Evolutionary conservation across 75 land plant genomes (phyloP), one percentile per base, ranked within the genome.

Genomic region (Chamaecyparis obtusa): DNA sequence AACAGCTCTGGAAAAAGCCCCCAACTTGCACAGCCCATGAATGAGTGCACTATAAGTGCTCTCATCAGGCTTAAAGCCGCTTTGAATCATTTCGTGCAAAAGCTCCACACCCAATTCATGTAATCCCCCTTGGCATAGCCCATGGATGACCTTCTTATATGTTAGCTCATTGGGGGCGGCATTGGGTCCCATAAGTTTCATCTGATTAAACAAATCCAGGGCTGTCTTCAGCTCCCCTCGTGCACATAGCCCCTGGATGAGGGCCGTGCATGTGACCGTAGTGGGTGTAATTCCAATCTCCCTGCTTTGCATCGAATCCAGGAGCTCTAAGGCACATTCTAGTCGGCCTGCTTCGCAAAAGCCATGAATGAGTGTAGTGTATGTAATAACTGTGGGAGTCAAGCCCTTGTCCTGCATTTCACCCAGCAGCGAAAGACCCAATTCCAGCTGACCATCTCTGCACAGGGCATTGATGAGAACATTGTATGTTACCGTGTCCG

Each of bases 131-230:
- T 90, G 83, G 32, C 90, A 92, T 37, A 88, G 43, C 39, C 84
- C 83, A 64, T 89, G 87, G 56, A 89, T 84, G 30, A 91, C 11
- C 27, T 83, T 82, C 21, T 88, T 89, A 79, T 83, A 89, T 24
- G 92, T 91, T 44, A 91, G 86, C 14, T 72, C 85, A 89, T 91
- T 90, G 39, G 92, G 91, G 33, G n/a, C 21, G 57, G 88, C 84
- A 33, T 87, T 55, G 8, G 51, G 69, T 9, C 79, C 71, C 69
- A 55, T 82, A 0, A 30, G 11, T 27, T 67, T 44, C 92, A 91
- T 91, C 19, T 77, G 75, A 4, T 19, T 46, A 33, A 90, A 87
- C 27, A 89, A 37, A 19, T 84, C 41, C 16, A 60, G 32, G 82
- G 92, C 92, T 33, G 55, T 87, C 5, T 86, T 54, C 24, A 89